Conservation (phyloP, 305 asterid species). For the Fraxinus platypoda region DNA sequence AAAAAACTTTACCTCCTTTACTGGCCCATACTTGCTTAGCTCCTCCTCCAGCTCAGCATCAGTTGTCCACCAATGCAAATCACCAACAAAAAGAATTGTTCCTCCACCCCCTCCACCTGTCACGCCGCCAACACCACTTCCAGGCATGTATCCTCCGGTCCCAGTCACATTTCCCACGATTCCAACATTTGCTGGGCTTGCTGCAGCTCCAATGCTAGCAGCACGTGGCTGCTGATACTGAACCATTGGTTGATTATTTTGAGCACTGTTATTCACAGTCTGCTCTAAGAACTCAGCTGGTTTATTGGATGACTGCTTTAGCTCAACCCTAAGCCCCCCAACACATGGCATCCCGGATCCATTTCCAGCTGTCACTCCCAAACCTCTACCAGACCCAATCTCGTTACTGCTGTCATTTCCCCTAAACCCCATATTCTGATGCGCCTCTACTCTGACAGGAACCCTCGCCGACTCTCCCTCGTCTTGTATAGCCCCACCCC, state of each 20-base stretch:
- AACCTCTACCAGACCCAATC: constrained; percentile 41
- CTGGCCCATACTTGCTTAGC: constrained; percentile 51
- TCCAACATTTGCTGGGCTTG: constrained; percentile 30
- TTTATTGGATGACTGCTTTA: constrained; percentile 42
- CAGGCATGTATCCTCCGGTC: constrained; percentile 38
- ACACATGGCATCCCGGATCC: constrained; percentile 27
- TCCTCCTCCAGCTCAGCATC: constrained; percentile 58
- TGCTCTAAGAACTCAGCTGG: constrained; percentile 36
- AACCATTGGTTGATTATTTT: constrained; percentile 36
- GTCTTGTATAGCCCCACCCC: constrained; percentile 25
- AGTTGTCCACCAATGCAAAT: constrained; percentile 66
- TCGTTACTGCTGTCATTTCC: constrained; percentile 24
- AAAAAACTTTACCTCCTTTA: constrained; percentile 57
- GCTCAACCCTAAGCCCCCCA: constrained; percentile 56
- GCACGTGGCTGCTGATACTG: constrained; percentile 38
- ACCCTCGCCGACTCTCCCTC: constrained; percentile 37
- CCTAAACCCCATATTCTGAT: constrained; percentile 44
- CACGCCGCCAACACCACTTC: constrained; percentile 29
- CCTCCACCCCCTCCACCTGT: constrained; percentile 24
- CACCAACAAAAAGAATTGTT: constrained; percentile 43
- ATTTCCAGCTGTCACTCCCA: constrained; percentile 32
- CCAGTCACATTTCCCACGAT: constrained; percentile 38
- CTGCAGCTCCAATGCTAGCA: constrained; percentile 23
- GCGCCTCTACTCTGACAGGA: constrained; percentile 44
- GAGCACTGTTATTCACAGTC: constrained; percentile 29